Percentiles rank a stretch among this genome's conserved stretches.
Evolutionary conservation across 345 rosid genomes (phyloP).

Genomic region (Gossypium thurberi): DNA sequence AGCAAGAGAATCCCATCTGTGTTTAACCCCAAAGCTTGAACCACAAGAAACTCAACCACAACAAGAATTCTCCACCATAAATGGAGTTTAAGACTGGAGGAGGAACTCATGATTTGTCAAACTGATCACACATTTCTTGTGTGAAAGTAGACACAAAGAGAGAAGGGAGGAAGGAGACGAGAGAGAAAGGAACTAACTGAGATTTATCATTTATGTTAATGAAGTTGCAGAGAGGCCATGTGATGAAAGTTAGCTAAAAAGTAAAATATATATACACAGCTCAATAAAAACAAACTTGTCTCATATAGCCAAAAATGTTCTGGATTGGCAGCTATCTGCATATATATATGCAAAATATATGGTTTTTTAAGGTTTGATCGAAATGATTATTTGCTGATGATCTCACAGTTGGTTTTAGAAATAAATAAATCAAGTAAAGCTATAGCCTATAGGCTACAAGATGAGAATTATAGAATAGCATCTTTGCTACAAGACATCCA

Average conservation of each 20-base stretch:
- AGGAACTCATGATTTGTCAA: slow-evolving; percentile 40
- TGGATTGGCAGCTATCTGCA: slow-evolving; percentile 8
- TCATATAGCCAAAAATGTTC: slow-evolving; percentile 18
- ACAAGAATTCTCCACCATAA: slow-evolving; percentile 28
- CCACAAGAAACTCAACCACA: slow-evolving; percentile 4
- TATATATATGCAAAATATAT: background rate
- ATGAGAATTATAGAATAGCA: slow-evolving; percentile 32
- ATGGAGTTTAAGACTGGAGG: slow-evolving; percentile 24
- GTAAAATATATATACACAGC: slow-evolving; percentile 26
- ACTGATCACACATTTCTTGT: slow-evolving; percentile 33
- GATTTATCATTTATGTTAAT: slow-evolving; percentile 26
- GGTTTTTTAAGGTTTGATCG: background rate
- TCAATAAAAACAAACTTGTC: slow-evolving; percentile 32
- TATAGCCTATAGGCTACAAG: background rate
- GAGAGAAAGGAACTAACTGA: slow-evolving; percentile 16
- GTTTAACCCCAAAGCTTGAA: slow-evolving; percentile 38
- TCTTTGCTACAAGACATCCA: slow-evolving; percentile 58
- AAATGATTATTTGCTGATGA: slow-evolving; percentile 13
- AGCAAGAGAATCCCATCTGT: slow-evolving; percentile 74
- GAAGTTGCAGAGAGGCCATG: slow-evolving; percentile 32
- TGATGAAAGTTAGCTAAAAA: slow-evolving; percentile 23
- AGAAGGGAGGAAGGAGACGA: background rate
- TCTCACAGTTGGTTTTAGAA: slow-evolving; percentile 7
- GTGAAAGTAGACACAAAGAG: background rate
- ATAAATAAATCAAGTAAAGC: background rate